Evolutionary conservation across 2,329 filamentous ascomycete species (phyloP).

Genomic region (Aspergillus fumigatiaffinis): DNA sequence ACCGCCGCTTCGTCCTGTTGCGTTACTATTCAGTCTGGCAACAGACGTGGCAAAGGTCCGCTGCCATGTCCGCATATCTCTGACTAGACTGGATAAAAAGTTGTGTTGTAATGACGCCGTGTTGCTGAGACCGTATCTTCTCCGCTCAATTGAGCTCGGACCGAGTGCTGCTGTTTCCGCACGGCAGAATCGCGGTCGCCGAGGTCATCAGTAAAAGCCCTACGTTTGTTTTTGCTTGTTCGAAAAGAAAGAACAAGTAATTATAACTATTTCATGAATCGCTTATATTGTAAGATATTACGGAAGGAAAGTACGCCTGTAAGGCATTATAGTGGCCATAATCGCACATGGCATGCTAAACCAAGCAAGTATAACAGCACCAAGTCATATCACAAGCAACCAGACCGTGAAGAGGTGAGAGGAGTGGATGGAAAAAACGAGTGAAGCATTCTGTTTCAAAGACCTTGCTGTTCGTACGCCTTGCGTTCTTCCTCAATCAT

Average conservation of each 20-base stretch:
- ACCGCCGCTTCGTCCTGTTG: conserved; percentile 9
- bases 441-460: conserved; percentile 1
- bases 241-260: too few species aligned
- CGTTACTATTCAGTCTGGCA: conserved; percentile 27
- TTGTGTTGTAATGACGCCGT: conserved; percentile 2
- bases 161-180: neutral
- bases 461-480: conserved; percentile 32
- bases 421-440: conserved; percentile 2
- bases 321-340: neutral
- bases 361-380: neutral
- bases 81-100: conserved; percentile 11
- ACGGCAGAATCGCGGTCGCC: neutral
- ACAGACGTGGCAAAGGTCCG: conserved; percentile 36
- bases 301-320: neutral
- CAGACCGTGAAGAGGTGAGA: neutral
- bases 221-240: too few species aligned
- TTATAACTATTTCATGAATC: too few species aligned
- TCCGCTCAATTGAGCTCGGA: neutral
- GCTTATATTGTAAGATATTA: neutral
- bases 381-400: neutral
- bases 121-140: conserved; percentile 3
- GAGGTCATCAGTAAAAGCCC: too few species aligned
- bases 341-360: too few species aligned
- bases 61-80: conserved; percentile 39
- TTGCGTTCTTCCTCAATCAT: conserved; percentile 49